phyloP scores from a whole-genome alignment of 208 protist genomes.

The Leishmania guyanensis region DNA sequence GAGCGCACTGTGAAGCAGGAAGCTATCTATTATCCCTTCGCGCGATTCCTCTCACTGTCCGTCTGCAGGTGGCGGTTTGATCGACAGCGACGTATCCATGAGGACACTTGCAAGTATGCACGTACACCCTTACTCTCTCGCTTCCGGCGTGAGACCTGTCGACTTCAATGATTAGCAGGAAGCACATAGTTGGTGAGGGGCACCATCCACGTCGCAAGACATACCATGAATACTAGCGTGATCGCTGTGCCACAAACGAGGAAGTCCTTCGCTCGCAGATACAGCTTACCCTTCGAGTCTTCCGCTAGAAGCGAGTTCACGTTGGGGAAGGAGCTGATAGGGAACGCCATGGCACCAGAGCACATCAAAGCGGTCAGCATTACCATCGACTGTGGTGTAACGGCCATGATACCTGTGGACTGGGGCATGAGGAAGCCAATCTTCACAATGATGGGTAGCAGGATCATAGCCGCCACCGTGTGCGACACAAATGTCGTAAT shows the following conservation, averaged over 20 bases:
- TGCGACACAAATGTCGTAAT: constrained; percentile 94
- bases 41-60: neutral
- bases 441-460: constrained; percentile 92
- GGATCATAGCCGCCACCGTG: constrained; percentile 93
- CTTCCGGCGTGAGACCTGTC: neutral
- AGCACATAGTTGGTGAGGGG: constrained; percentile 76
- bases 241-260: constrained; percentile 81
- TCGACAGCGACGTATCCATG: neutral
- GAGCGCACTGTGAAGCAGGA: neutral
- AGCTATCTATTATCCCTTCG: neutral
- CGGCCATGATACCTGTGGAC: constrained; percentile 49
- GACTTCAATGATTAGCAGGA: constrained; percentile 3
- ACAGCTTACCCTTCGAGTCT: constrained; percentile 82
- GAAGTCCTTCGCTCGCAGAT: constrained; percentile 91
- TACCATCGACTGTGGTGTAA: constrained; percentile 82
- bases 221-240: constrained; percentile 65
- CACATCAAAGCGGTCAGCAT: constrained; percentile 88
- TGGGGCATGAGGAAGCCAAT: constrained; percentile 84
- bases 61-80: neutral
- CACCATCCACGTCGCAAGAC: constrained; percentile 86
- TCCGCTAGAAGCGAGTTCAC: constrained; percentile 91
- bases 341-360: constrained; percentile 93
- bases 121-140: too few species aligned
- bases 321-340: constrained; percentile 96
- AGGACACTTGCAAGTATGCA: neutral